These are phyloP conservation scores for Penstemon davidsonii DNA, from an alignment of 257 asterid species.

Conservation along the genomic window DNA sequence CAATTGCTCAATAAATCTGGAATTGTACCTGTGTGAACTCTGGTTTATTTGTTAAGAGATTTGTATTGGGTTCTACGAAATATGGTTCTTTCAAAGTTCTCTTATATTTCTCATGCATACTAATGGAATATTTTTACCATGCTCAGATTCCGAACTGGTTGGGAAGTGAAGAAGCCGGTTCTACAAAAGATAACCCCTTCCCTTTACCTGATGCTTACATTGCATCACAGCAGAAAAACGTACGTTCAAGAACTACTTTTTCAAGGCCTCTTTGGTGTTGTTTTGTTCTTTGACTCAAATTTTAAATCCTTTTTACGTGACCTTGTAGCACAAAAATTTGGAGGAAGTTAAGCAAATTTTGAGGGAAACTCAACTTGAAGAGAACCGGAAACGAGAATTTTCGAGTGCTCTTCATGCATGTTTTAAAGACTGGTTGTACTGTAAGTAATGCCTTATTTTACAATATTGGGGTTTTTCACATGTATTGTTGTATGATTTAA, in stretches of 20 bases:
- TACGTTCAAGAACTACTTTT: slow-evolving; percentile 33
- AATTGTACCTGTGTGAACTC: too few relatives aligned
- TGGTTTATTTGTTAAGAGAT: too few relatives aligned
- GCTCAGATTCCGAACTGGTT: slow-evolving; percentile 81
- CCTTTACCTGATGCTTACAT: slow-evolving; percentile 76
- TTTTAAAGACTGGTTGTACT: slow-evolving; percentile 84
- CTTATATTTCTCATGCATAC: not conserved
- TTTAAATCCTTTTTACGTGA: slow-evolving; percentile 21
- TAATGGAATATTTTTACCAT: slow-evolving; percentile 24
- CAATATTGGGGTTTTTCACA: too few relatives aligned
- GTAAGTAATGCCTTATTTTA: slow-evolving; percentile 54
- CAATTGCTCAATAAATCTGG: too few relatives aligned
- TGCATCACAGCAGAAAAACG: slow-evolving; percentile 77
- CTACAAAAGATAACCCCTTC: slow-evolving; percentile 77
- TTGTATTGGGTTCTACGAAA: too few relatives aligned
- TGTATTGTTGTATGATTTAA: too few relatives aligned
- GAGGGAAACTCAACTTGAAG: slow-evolving; percentile 74
- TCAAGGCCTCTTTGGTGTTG: slow-evolving; percentile 7
- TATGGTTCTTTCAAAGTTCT: not conserved
- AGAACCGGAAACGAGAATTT: slow-evolving; percentile 74
- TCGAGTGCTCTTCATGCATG: slow-evolving; percentile 65
- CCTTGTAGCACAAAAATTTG: slow-evolving; percentile 58
- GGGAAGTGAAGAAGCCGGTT: slow-evolving; percentile 62
- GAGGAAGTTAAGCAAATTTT: slow-evolving; percentile 69
- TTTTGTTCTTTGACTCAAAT: slow-evolving; percentile 12